Evolutionary conservation across 441 rosid species (phyloP).

Genomic region (Erodium trifolium): DNA sequence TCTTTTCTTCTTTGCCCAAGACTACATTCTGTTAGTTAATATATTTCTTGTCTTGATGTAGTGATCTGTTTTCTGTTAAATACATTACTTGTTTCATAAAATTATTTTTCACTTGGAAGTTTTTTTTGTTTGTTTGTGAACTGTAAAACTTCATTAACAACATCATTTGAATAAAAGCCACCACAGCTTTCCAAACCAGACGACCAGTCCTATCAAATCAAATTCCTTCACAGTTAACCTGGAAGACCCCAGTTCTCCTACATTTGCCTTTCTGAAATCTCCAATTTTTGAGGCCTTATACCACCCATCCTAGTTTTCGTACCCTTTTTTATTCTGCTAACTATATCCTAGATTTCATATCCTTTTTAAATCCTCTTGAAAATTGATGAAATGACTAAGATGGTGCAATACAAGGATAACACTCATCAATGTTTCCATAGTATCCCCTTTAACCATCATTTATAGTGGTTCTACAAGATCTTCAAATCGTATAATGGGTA

Average conservation of each 20-base stretch:
- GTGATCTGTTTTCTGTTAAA: not conserved
- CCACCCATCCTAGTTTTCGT: not conserved
- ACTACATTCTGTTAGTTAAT: constrained; percentile 3
- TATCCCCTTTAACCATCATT: not conserved
- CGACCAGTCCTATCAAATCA: not conserved
- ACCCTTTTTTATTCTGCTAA: not conserved
- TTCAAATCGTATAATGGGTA: not conserved
- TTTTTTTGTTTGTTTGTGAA: not conserved
- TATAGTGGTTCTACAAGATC: not conserved
- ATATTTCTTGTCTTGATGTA: not conserved
- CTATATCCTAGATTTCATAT: not conserved
- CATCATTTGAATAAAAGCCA: not conserved
- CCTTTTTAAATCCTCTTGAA: not conserved
- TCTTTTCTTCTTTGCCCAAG: constrained; percentile 12
- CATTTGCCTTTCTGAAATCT: not conserved
- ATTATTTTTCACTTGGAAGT: constrained; percentile 1
- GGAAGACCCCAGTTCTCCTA: not conserved
- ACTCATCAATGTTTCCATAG: not conserved
- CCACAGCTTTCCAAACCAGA: not conserved
- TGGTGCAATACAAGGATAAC: not conserved
- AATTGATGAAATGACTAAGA: not conserved
- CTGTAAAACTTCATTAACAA: not conserved
- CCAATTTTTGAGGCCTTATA: not conserved
- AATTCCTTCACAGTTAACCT: not conserved
- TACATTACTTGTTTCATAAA: not conserved